Base-by-base conservation (phyloP, 1,284 basidiomycete genomes). In the Exobasidium cylindrosporum region DNA sequence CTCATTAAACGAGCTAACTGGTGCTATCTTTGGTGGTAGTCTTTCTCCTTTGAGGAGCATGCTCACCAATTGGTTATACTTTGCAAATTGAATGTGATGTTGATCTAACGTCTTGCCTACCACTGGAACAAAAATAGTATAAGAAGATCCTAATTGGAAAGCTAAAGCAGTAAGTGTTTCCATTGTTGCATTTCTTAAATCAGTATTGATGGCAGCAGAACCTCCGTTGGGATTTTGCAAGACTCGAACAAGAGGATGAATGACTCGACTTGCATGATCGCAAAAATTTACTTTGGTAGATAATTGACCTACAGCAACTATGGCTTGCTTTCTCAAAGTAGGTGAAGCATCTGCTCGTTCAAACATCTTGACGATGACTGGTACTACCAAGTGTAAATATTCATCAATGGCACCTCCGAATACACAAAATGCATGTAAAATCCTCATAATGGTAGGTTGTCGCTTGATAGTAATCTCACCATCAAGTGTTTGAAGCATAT, bases 401-500 rank as follows among this genome's bases (percentile, higher is more conserved):
- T 99, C 96, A 80, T 99, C 96, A 63, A 98, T 90, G 79, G 94
- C 97, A 4, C 90, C 86, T 1, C 96, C 96, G 73, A 99, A 97
- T 0, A 93, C 92, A 69, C 91, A 85, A 80, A 97, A 92, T 0
- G 95, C 92, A 66, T 84, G 91, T 54, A 98, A 89, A 47, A 98
- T 89, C 72, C 95, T 95, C 80, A 90, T 88, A 73, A 95, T 89
- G 0, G 89, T 91, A 49, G 83, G 84, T 31, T 57, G 64, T 13
- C 81, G 77, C 60, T 76, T 76, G 58, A 60, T 57, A 13, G 66
- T 77, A 53, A 74, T 65, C 60, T 78, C 77, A 56, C 74, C 72
- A 46, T 78, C 77, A 52, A 98, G 96, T 0, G 94, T 83, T 58
- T 84, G 90, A 54, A 99, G 85, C 67, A 98, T 87, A 40, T 93